Conservation (phyloP, 2,329 filamentous ascomycete genomes). For the Hymenoscyphus fructigenus region DNA sequence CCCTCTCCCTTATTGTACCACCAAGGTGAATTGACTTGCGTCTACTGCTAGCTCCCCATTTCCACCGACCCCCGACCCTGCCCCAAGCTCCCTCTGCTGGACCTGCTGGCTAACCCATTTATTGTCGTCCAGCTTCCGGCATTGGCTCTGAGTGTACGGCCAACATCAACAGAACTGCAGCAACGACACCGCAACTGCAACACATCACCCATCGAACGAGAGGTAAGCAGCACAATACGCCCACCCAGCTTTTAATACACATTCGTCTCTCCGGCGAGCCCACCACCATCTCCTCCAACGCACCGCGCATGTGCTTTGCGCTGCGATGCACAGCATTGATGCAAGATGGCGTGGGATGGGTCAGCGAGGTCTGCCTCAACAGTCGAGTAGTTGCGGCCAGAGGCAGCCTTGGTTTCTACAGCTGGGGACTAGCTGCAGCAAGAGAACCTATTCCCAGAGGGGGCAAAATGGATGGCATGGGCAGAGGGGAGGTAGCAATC, state of each 20-base stretch:
- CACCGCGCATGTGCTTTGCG: conserved; percentile 1
- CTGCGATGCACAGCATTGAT: conserved; percentile 1
- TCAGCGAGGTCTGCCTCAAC: neutral
- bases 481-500: neutral
- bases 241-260: neutral
- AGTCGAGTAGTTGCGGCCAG: neutral
- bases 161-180: neutral
- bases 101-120: neutral
- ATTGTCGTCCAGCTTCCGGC: conserved; percentile 1
- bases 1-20: neutral
- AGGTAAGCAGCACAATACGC: neutral
- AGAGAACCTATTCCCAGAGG: neutral
- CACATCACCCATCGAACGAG: neutral
- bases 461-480: neutral
- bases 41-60: neutral
- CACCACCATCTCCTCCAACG: neutral
- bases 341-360: neutral
- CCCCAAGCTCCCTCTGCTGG: neutral
- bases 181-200: neutral
- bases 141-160: neutral
- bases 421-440: neutral
- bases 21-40: conserved; percentile 2
- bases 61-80: neutral
- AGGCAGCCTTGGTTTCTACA: neutral
- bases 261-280: neutral